Percentiles rank a stretch among this genome's conserved stretches.
These are phyloP conservation scores for Circinella minor DNA, from an alignment of 371 early-diverging fungal genomes.

Conservation along the genomic window DNA sequence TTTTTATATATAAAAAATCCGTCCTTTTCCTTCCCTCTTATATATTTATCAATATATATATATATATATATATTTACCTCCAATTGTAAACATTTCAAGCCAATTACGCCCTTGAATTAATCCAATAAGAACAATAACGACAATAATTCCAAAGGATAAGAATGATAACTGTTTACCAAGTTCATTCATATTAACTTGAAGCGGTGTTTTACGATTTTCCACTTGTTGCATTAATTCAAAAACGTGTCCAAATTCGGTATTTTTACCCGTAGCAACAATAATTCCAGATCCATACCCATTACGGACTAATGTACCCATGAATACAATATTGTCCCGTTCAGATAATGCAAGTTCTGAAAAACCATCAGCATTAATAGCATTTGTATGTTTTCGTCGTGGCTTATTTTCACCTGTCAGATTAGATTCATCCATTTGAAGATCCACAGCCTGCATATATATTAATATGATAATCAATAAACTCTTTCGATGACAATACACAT, in stretches of 20 bases:
- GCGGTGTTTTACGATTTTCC: slow-evolving; percentile 82
- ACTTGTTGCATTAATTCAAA: slow-evolving; percentile 87
- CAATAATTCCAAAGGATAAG: slow-evolving; percentile 87
- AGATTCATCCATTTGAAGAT: slow-evolving; percentile 87
- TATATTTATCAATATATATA: not conserved
- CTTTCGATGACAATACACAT: too few relatives aligned
- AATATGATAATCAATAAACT: not conserved
- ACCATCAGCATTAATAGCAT: slow-evolving; percentile 53
- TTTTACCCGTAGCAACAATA: slow-evolving; percentile 84
- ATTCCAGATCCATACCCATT: slow-evolving; percentile 82
- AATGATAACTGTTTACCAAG: slow-evolving; percentile 86
- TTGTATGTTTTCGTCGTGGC: slow-evolving; percentile 70
- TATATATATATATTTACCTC: too few relatives aligned
- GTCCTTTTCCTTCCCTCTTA: too few relatives aligned
- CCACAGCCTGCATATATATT: slow-evolving; percentile 52
- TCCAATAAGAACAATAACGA: slow-evolving; percentile 89
- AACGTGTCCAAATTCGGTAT: slow-evolving; percentile 89
- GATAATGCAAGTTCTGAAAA: slow-evolving; percentile 67
- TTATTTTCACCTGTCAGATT: slow-evolving; percentile 90
- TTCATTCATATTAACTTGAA: slow-evolving; percentile 88
- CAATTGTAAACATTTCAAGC: slow-evolving; percentile 96
- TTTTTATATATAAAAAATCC: too few relatives aligned
- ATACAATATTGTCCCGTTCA: slow-evolving; percentile 84
- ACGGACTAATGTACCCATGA: slow-evolving; percentile 88
- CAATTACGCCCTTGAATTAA: slow-evolving; percentile 84